Evolutionary conservation across 257 asterid species (phyloP).

Genomic region (Solanum piurae): DNA sequence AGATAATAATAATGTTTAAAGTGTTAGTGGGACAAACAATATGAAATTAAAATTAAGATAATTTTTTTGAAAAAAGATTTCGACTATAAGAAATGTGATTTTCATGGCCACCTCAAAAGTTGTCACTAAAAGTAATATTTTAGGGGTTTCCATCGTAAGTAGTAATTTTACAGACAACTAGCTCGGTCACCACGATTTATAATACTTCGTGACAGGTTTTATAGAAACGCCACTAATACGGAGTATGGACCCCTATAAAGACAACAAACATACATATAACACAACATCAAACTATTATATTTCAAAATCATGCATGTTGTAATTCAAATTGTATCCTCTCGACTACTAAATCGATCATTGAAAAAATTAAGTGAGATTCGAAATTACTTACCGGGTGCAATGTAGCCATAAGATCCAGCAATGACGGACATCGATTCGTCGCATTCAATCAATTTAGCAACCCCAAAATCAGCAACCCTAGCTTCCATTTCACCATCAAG

Average conservation of each 20-base stretch:
- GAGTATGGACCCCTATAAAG: background rate
- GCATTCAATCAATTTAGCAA: slow-evolving; percentile 56
- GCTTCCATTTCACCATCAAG: slow-evolving; percentile 76
- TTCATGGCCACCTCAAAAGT: background rate
- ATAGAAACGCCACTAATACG: background rate
- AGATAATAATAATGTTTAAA: too few species aligned
- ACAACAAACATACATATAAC: background rate
- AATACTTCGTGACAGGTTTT: too few species aligned
- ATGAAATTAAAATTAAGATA: too few species aligned
- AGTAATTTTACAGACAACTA: background rate
- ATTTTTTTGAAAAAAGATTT: too few species aligned
- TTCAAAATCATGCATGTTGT: background rate
- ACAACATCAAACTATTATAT: background rate
- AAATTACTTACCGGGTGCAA: slow-evolving; percentile 62
- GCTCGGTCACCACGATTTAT: background rate
- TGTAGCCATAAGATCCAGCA: slow-evolving; percentile 95
- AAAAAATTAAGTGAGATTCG: background rate
- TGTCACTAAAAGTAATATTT: background rate
- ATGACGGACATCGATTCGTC: slow-evolving; percentile 75
- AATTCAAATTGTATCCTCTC: background rate
- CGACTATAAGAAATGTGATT: background rate
- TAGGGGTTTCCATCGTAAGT: background rate
- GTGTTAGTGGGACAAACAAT: too few species aligned
- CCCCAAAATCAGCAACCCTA: slow-evolving; percentile 85
- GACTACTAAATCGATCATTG: too few species aligned